Conservation (phyloP, 78 protist genomes). For the Dictyostelium firmibasis region DNA sequence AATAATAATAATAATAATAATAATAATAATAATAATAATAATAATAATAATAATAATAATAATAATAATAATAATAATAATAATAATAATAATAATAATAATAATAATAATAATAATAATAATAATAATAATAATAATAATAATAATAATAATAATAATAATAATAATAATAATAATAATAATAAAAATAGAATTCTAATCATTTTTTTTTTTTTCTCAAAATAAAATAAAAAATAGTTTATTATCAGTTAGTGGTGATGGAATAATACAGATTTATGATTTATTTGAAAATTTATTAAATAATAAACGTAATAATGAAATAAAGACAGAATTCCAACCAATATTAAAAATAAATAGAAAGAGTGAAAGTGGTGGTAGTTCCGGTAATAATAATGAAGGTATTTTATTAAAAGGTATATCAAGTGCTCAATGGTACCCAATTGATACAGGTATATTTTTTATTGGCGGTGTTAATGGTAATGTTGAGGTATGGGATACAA, state of each 20-base stretch:
- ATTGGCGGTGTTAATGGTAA: conserved; percentile 39
- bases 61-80: neutral
- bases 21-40: neutral
- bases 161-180: neutral
- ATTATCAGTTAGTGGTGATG: conserved; percentile 53
- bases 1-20: no score
- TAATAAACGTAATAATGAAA: neutral
- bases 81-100: neutral
- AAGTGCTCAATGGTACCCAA: conserved; percentile 54
- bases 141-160: neutral
- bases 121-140: neutral
- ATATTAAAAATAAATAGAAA: neutral
- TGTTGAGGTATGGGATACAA: conserved; percentile 74
- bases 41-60: neutral
- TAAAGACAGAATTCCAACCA: neutral
- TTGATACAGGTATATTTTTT: conserved; percentile 71
- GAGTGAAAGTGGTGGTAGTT: neutral
- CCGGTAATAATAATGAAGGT: neutral
- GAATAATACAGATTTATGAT: conserved; percentile 50
- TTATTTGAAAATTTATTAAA: conserved; percentile 3
- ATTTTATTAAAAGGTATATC: conserved; percentile 7
- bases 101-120: neutral
- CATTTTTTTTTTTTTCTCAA: neutral
- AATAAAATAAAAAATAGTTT: neutral
- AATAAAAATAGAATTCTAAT: neutral